phyloP scores from a whole-genome alignment of 169 alveolate species.

The Plasmodium chabaudi region DNA sequence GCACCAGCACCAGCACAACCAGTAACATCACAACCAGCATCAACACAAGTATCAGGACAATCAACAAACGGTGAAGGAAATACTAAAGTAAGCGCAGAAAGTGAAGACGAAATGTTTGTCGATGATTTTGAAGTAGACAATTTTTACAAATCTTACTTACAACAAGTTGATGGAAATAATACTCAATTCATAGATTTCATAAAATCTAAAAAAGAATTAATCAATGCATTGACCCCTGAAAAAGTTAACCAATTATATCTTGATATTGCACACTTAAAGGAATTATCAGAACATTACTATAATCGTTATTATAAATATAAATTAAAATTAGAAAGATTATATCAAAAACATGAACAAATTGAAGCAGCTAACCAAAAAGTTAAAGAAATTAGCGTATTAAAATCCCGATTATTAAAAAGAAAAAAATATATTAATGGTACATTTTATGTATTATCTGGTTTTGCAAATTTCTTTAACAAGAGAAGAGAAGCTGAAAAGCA shows the following conservation, averaged over 20 bases:
- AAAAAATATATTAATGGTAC: conserved; percentile 6
- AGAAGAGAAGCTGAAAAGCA: conserved; percentile 41
- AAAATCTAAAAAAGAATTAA: conserved; percentile 5
- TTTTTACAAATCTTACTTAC: conserved; percentile 1
- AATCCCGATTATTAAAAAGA: conserved; percentile 33
- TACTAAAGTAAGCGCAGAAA: not conserved
- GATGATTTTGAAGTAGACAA: not conserved
- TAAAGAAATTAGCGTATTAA: conserved; percentile 10
- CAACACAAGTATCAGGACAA: too few relatives aligned
- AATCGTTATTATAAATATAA: conserved; percentile 28
- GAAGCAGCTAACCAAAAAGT: not conserved
- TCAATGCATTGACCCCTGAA: not conserved
- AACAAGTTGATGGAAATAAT: not conserved
- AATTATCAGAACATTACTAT: not conserved
- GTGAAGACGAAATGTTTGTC: not conserved
- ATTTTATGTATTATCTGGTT: conserved; percentile 11
- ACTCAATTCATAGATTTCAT: conserved; percentile 8
- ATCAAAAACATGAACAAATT: conserved; percentile 5
- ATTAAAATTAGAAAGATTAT: conserved; percentile 45
- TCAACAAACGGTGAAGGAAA: not conserved
- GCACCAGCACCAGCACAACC: not conserved
- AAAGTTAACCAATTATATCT: conserved; percentile 2
- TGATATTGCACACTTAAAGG: conserved; percentile 14
- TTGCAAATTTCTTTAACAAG: conserved; percentile 22
- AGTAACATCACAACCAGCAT: not conserved